Evolutionary conservation across 257 asterid species (phyloP), one percentile per base, ranked within the genome.

Genomic region (Solanum sparsipilum): DNA sequence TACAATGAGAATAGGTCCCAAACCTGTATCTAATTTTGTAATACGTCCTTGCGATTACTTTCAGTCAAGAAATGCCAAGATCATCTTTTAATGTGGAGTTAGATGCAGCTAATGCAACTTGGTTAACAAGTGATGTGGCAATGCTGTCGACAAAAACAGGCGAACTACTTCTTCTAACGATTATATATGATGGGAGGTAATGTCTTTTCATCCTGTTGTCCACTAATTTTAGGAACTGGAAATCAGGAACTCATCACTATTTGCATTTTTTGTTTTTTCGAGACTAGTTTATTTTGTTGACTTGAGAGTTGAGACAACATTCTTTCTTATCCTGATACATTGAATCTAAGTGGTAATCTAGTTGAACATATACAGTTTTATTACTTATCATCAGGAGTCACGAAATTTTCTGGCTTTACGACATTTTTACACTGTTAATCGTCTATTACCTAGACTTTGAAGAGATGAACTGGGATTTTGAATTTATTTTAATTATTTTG

Each of bases 111-210:
- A 93, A 92, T 90, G 98, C 98, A 35, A 92, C 98, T 10, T 97
- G 99, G 99, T 90, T 97, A 88, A 88, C 98, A 82, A 94, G 92
- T 94, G 98, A 97, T 91, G 99, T 97, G 87, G 99, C 95, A 35
- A 91, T 97, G 93, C 92, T 97, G 90, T 97, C 99, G 36, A 90
- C 99, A 86, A 97, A 96, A 91, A 92, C 96, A 20, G 99, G 99
- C 91, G 99, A 97, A 88, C 93, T 97, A 90, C 99, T 96, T 90
- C 90, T 96, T 86, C 96, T 97, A 85, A 96, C 95, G 78, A 98
- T 97, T 87, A 89, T 96, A 86, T 94, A 94, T 91, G 99, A 97
- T 91, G 98, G 99, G 92, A 95, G 99, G 99, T 96, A 75, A 93
- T 68, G 85, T 58, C 88, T 86, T 89, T 85, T 31, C 15, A 78